phyloP scores from a whole-genome alignment of 805 yeast genomes.

The Myxozyma nipponensis region DNA sequence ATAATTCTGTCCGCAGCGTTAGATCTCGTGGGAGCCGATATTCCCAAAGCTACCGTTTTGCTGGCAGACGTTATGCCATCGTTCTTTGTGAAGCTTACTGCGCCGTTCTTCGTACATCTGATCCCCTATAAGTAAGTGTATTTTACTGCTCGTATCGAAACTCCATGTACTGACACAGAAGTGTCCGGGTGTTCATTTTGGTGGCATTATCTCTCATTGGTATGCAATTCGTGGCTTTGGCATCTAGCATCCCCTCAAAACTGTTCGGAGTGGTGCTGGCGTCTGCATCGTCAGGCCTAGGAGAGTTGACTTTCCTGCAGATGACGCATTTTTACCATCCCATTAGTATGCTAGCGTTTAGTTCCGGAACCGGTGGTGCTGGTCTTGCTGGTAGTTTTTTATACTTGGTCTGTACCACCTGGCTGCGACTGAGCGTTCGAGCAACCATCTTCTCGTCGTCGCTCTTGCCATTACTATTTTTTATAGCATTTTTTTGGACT shows the following conservation, averaged over 20 bases:
- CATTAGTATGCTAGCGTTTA: constrained; percentile 73
- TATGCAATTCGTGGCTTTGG: constrained; percentile 62
- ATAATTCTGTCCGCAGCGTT: constrained; percentile 89
- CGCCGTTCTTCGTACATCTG: constrained; percentile 75
- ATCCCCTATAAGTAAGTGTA: constrained; percentile 49
- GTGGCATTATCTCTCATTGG: constrained; percentile 64
- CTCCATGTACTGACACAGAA: not conserved
- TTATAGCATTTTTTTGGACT: constrained; percentile 31
- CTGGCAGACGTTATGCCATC: constrained; percentile 87
- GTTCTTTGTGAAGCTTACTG: constrained; percentile 59
- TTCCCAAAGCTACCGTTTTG: constrained; percentile 82
- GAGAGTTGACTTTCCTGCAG: constrained; percentile 84
- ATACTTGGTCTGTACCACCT: constrained; percentile 68
- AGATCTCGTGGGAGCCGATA: constrained; percentile 76
- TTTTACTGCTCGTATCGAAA: not conserved
- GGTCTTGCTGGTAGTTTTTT: constrained; percentile 79
- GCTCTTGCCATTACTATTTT: constrained; percentile 36
- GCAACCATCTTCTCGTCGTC: constrained; percentile 53
- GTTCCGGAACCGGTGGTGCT: constrained; percentile 95
- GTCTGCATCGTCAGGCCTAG: constrained; percentile 80
- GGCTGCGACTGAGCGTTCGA: constrained; percentile 54
- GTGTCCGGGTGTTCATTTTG: constrained; percentile 49
- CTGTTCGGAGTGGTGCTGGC: constrained; percentile 74
- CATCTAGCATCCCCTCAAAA: constrained; percentile 40
- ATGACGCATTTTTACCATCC: constrained; percentile 69